These are phyloP conservation scores for Penicillium oxalicum DNA, from an alignment of 2,329 filamentous ascomycete species.

Conservation along the genomic window DNA sequence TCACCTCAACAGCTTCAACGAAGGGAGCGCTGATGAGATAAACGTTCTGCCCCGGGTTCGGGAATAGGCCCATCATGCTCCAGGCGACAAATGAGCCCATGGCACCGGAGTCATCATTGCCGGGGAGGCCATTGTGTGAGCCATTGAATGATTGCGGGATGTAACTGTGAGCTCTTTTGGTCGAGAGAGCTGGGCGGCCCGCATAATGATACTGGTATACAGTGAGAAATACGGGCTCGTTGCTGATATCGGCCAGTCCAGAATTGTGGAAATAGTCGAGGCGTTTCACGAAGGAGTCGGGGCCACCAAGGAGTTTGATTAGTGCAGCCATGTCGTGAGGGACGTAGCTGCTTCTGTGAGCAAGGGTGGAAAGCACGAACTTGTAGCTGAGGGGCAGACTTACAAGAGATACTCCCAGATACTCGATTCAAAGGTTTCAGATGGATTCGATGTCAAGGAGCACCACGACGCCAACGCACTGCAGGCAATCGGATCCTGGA, in stretches of 20 bases:
- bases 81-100: slow-evolving; percentile 64
- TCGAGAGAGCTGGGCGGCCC: slow-evolving; percentile 51
- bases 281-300: slow-evolving; percentile 51
- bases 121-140: slow-evolving; percentile 53
- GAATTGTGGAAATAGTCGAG: slow-evolving; percentile 59
- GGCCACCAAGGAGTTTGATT: slow-evolving; percentile 56
- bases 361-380: slow-evolving; percentile 20
- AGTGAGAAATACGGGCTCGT: slow-evolving; percentile 58
- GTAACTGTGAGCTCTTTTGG: slow-evolving; percentile 54
- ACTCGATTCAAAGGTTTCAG: slow-evolving; percentile 29
- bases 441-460: slow-evolving; percentile 26
- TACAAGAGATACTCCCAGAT: slow-evolving; percentile 38
- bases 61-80: slow-evolving; percentile 64
- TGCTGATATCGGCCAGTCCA: slow-evolving; percentile 59
- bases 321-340: slow-evolving; percentile 47
- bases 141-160: slow-evolving; percentile 57
- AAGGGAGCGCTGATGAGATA: slow-evolving; percentile 64
- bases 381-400: slow-evolving; percentile 36
- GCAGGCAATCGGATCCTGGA: slow-evolving; percentile 52
- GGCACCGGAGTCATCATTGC: slow-evolving; percentile 64
- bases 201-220: slow-evolving; percentile 66
- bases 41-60: slow-evolving; percentile 61
- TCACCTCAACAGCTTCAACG: slow-evolving; percentile 55
- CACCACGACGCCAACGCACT: slow-evolving; percentile 22
- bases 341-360: slow-evolving; percentile 44